Base-by-base conservation (phyloP, 768 basidiomycete species). In the Gymnopilus junonius region DNA sequence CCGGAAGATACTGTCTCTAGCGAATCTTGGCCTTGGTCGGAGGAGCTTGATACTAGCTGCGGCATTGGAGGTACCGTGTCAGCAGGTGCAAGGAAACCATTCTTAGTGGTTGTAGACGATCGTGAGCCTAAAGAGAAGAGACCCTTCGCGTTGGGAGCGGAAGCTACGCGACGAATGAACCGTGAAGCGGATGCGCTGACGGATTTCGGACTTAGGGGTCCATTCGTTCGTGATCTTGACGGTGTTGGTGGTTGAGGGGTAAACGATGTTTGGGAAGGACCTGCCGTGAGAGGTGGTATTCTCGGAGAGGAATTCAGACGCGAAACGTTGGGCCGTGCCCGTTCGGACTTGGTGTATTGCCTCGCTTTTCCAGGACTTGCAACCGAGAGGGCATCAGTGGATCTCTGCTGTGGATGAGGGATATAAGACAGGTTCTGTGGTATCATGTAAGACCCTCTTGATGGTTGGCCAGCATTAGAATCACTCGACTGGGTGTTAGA, bases 71-170 rank as follows among this genome's bases (percentile, higher is more conserved):
- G 88, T 32, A 88, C 75, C 27, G 79, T 69, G 50, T 89, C 86
- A 8, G 84, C 84, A 3, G 93, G 92, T 14, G 94, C 87, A 40
- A 94, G 80, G 43, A 94, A 77, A 14, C 92, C 92, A 69, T 93
- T 93, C 79, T 86, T 91, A 29, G 88, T 90, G 1, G 86, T 86
- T 35, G 67, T 55, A 31, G 84, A 70, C 20, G 85, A 84, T 25
- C 87, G 84, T 43, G 87, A 82, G 59, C 84, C 78, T 46, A 87
- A 77, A 39, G 82, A 80, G 74, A 99, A 95, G 31, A 99, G 82
- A 29, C 90, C 92, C 74, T 98, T 99, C 34, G 95, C 91, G 72
- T 98, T 99, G 2, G 97, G 97, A 2, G 97, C 96, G 8, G 95
- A 97, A 3, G 96, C 95, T 50, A 99, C 97, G 53, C 97, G 89